Evolutionary conservation across 805 yeast genomes (phyloP).

Genomic region (Candida michaelii): DNA sequence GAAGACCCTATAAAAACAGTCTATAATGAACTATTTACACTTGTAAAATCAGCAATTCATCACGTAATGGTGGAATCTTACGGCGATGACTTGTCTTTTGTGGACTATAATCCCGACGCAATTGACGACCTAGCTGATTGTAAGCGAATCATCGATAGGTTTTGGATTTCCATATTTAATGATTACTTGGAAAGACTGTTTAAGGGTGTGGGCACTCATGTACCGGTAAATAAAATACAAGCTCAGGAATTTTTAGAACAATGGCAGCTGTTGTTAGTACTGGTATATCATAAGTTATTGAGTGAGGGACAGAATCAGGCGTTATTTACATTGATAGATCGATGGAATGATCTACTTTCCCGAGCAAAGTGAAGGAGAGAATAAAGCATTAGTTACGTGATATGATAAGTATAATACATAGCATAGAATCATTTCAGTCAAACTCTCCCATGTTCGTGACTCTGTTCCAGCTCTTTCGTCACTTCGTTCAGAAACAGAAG

Average conservation of each 20-base stretch:
- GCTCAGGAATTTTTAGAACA: constrained; percentile 29
- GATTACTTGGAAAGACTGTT: constrained; percentile 37
- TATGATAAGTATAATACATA: too few species aligned
- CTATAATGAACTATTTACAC: constrained; percentile 39
- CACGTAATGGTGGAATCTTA: constrained; percentile 52
- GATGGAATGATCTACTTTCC: constrained; percentile 33
- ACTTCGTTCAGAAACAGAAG: too few species aligned
- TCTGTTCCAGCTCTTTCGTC: too few species aligned
- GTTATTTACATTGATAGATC: constrained; percentile 25
- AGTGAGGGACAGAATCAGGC: constrained; percentile 26
- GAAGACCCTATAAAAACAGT: constrained; percentile 24
- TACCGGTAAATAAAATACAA: constrained; percentile 29
- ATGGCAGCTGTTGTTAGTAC: constrained; percentile 50
- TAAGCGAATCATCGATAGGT: constrained; percentile 41
- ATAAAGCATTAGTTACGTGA: too few species aligned
- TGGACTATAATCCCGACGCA: constrained; percentile 41
- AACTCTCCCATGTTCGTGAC: too few species aligned
- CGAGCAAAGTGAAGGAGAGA: too few species aligned
- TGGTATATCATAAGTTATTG: constrained; percentile 39
- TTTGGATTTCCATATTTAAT: constrained; percentile 58
- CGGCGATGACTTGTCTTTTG: constrained; percentile 54
- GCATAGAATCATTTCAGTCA: too few species aligned
- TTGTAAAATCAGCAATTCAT: constrained; percentile 49
- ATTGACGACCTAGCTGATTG: constrained; percentile 43
- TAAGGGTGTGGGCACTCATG: not conserved